Percentiles rank a stretch among this genome's conserved stretches.
phyloP scores from a whole-genome alignment of 345 rosid genomes.

The Eucalyptus globulus region DNA sequence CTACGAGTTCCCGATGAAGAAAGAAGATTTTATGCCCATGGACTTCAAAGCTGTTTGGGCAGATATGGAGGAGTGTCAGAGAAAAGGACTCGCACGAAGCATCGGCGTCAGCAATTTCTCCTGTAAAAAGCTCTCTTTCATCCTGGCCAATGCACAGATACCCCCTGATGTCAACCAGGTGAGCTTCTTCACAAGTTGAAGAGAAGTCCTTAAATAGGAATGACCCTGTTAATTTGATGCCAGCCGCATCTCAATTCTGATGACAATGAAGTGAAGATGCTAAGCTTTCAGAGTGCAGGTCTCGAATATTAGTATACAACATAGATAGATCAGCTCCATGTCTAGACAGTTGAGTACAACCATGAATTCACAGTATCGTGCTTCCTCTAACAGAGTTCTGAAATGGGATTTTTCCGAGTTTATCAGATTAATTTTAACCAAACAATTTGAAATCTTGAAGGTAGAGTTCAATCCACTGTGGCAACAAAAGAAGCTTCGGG shows the following conservation, averaged over 20 bases:
- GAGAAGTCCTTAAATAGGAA: neutral
- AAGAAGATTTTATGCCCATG: slow-evolving; percentile 51
- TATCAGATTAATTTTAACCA: neutral
- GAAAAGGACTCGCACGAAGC: slow-evolving; percentile 50
- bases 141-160: slow-evolving; percentile 53
- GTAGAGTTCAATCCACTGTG: slow-evolving; percentile 84
- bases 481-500: slow-evolving; percentile 63
- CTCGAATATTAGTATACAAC: neutral
- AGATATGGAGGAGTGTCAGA: slow-evolving; percentile 71
- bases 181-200: neutral
- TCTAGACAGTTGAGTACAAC: neutral
- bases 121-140: slow-evolving; percentile 43
- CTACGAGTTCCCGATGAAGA: slow-evolving; percentile 52
- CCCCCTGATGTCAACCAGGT: slow-evolving; percentile 81
- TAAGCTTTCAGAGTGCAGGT: neutral
- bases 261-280: neutral
- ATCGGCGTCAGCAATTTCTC: slow-evolving; percentile 89
- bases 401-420: neutral
- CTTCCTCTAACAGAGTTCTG: neutral
- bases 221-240: neutral
- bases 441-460: slow-evolving; percentile 7
- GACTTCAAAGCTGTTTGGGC: slow-evolving; percentile 58
- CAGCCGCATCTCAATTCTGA: neutral
- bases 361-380: neutral
- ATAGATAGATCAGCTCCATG: neutral